Evolutionary conservation across 352 stramenopile genomes (phyloP).

Genomic region (Blastocystis hominis): DNA sequence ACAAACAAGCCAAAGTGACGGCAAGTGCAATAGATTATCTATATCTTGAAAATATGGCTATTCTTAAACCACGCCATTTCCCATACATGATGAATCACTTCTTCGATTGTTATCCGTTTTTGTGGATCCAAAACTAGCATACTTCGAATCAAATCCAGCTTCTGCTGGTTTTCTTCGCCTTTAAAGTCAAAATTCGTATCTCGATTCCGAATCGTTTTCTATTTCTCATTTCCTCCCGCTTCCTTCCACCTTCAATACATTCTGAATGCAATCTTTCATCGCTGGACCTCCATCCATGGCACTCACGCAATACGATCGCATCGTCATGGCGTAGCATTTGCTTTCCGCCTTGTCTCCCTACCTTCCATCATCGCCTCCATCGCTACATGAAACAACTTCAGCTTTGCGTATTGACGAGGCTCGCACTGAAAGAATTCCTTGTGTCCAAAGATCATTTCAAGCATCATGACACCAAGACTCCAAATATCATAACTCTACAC

Average conservation of each 20-base stretch:
- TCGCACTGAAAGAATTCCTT: constrained; percentile 43
- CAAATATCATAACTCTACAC: constrained; percentile 51
- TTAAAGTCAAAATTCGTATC: constrained; percentile 6
- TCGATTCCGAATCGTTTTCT: constrained; percentile 7
- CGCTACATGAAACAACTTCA: background rate
- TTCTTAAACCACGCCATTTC: background rate
- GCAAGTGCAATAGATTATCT: background rate
- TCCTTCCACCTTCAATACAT: background rate
- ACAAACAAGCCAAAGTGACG: background rate
- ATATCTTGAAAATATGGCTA: constrained; percentile 35
- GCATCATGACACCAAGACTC: constrained; percentile 48
- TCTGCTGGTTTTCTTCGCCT: background rate
- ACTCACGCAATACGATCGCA: constrained; percentile 41
- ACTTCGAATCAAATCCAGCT: constrained; percentile 24
- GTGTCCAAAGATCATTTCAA: constrained; percentile 47
- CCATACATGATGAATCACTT: background rate
- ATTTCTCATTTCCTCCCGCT: background rate
- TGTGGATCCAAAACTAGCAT: constrained; percentile 31
- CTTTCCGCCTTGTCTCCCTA: constrained; percentile 1
- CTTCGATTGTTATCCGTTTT: constrained; percentile 11
- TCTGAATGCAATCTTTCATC: constrained; percentile 34
- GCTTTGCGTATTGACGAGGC: background rate
- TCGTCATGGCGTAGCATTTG: constrained; percentile 33
- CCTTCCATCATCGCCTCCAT: background rate
- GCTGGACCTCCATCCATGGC: background rate